Evolutionary conservation across 345 rosid species (phyloP), one percentile per base, ranked within the genome.

Genomic region (Lepidium aucheri): DNA sequence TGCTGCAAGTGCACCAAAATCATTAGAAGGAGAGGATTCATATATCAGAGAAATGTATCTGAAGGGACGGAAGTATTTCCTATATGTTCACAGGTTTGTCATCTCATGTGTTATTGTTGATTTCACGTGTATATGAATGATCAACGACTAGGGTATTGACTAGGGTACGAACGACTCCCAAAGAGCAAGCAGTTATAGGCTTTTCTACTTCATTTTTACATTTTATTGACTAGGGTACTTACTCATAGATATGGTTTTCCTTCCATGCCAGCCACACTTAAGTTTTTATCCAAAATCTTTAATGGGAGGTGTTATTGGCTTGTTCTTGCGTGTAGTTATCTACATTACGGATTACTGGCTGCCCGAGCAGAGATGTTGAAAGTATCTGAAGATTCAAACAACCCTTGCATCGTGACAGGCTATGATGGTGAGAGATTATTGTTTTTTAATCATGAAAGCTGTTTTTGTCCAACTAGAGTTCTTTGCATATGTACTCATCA

Each of bases 311-410:
- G 30, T 22, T 39, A 51, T 51, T 42, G 54, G 69, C 40, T 44
- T 65, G 58, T 35, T 67, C 24, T 78, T 69, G 65, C 74, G 44
- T 62, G 60, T 84, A 93, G 99, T 77, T 94, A 94, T 78, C 77
- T 94, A 87, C 91, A 55, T 77, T 94, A 88, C 78, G 99, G 99
- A 46, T 79, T 94, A 77, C 70, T 94, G 65, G 99, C 99, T 13
- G 99, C 96, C 76, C 85, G 99, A 77, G 99, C 90, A 7, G 96
- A 90, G 76, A 88, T 94, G 67, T 70, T 94, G 78, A 86, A 83
- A 79, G 74, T 46, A 28, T 86, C 89, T 43, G 88, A 77, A 57
- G 94, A 70, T 41, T 70, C 88, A 69, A 78, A 74, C 65, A 90
- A 83, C 76, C 96, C 96, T 40, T 94, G 99, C 78, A 79, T 88